A percentile compares a stretch with the other conserved stretches of the same genome.
phyloP scores from a whole-genome alignment of 345 rosid species.

The Pistacia integerrima region DNA sequence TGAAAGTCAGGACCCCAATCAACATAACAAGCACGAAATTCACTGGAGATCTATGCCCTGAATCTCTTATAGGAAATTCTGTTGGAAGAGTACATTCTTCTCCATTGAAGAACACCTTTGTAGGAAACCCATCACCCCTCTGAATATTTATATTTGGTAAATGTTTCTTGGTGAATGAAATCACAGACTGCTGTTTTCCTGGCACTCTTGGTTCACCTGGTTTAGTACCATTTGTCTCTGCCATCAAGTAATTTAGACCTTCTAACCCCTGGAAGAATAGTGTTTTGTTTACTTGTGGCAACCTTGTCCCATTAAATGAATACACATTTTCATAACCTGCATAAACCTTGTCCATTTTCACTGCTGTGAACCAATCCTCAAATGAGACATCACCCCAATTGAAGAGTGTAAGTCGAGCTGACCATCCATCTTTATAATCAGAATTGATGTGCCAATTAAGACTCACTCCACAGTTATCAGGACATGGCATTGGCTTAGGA shows the following conservation, averaged over 20 bases:
- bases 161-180: slow-evolving; percentile 68
- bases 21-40: slow-evolving; percentile 32
- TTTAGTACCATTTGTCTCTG: slow-evolving; percentile 55
- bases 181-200: slow-evolving; percentile 89
- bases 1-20: slow-evolving; percentile 31
- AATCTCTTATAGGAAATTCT: slow-evolving; percentile 47
- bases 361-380: slow-evolving; percentile 76
- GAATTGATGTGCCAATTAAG: slow-evolving; percentile 86
- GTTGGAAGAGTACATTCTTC: slow-evolving; percentile 91
- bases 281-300: slow-evolving; percentile 46
- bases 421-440: slow-evolving; percentile 74
- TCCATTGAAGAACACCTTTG: slow-evolving; percentile 75
- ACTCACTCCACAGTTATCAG: slow-evolving; percentile 94
- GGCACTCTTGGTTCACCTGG: slow-evolving; percentile 60
- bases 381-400: slow-evolving; percentile 66
- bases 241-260: slow-evolving; percentile 71
- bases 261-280: slow-evolving; percentile 68
- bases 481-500: slow-evolving; percentile 76
- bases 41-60: slow-evolving; percentile 32
- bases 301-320: slow-evolving; percentile 79
- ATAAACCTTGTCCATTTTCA: slow-evolving; percentile 60
- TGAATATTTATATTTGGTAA: slow-evolving; percentile 47
- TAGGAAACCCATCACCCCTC: slow-evolving; percentile 77
- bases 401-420: slow-evolving; percentile 79
- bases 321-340: slow-evolving; percentile 69